A percentile compares a stretch with the other conserved stretches of the same genome.
Conservation (phyloP, 73 alveolate genomes). For the Tetrahymena thermophila region DNA sequence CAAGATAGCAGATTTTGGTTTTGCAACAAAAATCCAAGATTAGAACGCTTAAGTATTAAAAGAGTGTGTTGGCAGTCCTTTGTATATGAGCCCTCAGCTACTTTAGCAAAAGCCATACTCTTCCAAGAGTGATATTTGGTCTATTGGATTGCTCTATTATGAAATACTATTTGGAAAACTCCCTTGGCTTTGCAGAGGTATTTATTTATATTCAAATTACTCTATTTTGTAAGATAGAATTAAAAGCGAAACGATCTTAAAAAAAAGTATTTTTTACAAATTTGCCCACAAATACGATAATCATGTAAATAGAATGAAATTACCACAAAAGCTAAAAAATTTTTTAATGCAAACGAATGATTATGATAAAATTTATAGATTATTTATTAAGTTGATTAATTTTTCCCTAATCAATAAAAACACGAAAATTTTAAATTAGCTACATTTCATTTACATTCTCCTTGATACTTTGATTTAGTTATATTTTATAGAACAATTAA, state of each 20-base stretch:
- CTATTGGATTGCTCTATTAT: constrained; percentile 27
- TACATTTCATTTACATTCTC: not conserved
- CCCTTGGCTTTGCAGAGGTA: constrained; percentile 31
- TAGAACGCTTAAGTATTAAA: constrained; percentile 16
- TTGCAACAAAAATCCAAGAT: constrained; percentile 28
- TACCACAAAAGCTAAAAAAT: too few relatives aligned
- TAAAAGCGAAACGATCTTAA: not conserved
- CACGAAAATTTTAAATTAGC: not conserved
- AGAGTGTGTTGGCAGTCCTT: constrained; percentile 31
- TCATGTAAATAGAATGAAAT: not conserved
- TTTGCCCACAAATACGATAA: not conserved
- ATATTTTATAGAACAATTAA: not conserved
- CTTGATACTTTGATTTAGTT: too few relatives aligned
- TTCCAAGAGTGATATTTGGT: constrained; percentile 41
- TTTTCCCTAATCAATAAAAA: too few relatives aligned
- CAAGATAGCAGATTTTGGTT: constrained; percentile 42
- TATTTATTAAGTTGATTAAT: not conserved
- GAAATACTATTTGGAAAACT: constrained; percentile 28
- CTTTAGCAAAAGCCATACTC: constrained; percentile 14
- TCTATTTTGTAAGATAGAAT: not conserved
- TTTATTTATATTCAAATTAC: not conserved
- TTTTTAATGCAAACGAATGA: too few relatives aligned
- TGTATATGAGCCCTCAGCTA: constrained; percentile 35
- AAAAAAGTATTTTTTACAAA: not conserved
- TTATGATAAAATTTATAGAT: not conserved